These are phyloP conservation scores for Colletotrichum noveboracense DNA, from an alignment of 2,329 filamentous ascomycete genomes.

Conservation along the genomic window DNA sequence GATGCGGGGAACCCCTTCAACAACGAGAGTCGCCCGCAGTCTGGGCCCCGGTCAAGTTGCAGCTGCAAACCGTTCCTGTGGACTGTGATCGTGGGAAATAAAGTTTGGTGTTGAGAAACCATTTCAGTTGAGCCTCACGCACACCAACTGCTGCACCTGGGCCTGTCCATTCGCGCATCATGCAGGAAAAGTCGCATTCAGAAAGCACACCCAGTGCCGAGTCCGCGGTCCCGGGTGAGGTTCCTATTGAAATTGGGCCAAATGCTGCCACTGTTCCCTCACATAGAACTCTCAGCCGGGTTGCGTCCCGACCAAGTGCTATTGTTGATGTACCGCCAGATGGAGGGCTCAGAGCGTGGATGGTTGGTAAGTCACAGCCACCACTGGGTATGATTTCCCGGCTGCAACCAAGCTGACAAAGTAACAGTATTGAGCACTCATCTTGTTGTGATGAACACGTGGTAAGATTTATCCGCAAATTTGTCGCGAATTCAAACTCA, in stretches of 20 bases:
- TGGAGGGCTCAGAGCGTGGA: conserved; percentile 53
- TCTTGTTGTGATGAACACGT: conserved; percentile 55
- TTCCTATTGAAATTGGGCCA: neutral
- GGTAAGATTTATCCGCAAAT: conserved; percentile 30
- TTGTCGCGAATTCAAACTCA: neutral
- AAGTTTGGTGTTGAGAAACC: neutral
- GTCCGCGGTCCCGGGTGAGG: neutral
- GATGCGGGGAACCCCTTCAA: neutral
- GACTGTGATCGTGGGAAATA: neutral
- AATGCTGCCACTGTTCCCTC: neutral
- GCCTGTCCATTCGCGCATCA: neutral
- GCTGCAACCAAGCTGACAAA: neutral
- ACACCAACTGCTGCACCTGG: neutral
- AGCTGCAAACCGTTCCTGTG: neutral
- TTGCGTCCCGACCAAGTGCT: conserved; percentile 43
- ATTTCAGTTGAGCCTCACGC: neutral
- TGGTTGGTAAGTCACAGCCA: conserved; percentile 38
- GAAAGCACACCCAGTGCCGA: neutral
- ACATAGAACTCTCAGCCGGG: conserved; percentile 35
- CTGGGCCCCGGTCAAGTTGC: neutral
- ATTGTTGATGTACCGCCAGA: conserved; percentile 56
- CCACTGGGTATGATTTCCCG: neutral
- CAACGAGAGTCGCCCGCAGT: neutral
- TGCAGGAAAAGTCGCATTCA: neutral
- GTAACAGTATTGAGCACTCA: conserved; percentile 42